phyloP scores from a whole-genome alignment of 2,329 filamentous ascomycete genomes.

The Fusarium torulosum region DNA sequence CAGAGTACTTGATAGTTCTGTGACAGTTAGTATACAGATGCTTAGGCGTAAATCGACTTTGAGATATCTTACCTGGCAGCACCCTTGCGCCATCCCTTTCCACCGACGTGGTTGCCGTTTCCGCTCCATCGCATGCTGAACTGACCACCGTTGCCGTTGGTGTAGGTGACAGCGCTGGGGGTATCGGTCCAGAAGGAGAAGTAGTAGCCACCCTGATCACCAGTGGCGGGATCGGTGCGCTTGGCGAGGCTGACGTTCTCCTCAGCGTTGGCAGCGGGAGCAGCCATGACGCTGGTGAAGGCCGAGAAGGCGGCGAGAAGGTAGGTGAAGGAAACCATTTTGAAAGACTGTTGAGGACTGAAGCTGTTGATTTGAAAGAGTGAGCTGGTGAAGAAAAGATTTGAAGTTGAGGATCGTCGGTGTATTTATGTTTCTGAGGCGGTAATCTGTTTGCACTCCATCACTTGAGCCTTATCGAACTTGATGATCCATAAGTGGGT shows the following conservation, averaged over 20 bases:
- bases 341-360: constrained; percentile 2
- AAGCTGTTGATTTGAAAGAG: not conserved
- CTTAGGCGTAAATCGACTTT: not conserved
- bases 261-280: constrained; percentile 29
- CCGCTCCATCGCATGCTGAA: constrained; percentile 61
- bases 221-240: constrained; percentile 54
- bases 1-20: constrained; percentile 48
- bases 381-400: not conserved
- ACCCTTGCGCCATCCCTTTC: constrained; percentile 46
- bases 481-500: constrained; percentile 6
- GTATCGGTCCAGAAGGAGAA: constrained; percentile 65
- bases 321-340: constrained; percentile 44
- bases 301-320: constrained; percentile 39
- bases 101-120: constrained; percentile 46
- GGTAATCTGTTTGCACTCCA: not conserved
- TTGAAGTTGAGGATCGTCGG: not conserved
- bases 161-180: constrained; percentile 59
- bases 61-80: constrained; percentile 48
- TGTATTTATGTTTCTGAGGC: constrained; percentile 27
- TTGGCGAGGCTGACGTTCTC: constrained; percentile 46
- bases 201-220: constrained; percentile 56
- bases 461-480: not conserved
- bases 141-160: constrained; percentile 57
- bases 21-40: constrained; percentile 13
- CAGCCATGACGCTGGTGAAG: constrained; percentile 36